A percentile compares a stretch with the other conserved stretches of the same genome.
Evolutionary conservation across 345 rosid species (phyloP).

Genomic region (Combretum micranthum): DNA sequence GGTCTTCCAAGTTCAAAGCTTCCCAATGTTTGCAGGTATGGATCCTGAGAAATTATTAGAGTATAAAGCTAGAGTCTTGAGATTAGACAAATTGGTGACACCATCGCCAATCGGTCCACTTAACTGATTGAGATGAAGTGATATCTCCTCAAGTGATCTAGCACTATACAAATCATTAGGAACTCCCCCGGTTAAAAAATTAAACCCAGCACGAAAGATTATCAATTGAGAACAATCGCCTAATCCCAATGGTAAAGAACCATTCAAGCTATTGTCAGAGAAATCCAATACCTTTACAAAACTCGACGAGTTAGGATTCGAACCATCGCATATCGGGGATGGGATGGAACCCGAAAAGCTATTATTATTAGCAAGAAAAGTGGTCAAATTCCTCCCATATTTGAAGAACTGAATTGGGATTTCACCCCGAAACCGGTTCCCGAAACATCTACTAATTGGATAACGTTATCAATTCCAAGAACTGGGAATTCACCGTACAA

Average conservation of each 20-base stretch:
- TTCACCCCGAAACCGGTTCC: conserved; percentile 53
- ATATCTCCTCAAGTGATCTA: conserved; percentile 36
- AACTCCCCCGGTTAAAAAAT: conserved; percentile 53
- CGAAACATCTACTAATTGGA: conserved; percentile 56
- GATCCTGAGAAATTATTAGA: conserved; percentile 52
- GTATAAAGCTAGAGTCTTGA: conserved; percentile 59
- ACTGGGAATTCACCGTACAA: conserved; percentile 50
- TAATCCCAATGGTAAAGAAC: conserved; percentile 44
- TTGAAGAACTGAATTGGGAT: conserved; percentile 35
- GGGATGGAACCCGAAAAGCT: conserved; percentile 62
- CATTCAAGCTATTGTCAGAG: conserved; percentile 52
- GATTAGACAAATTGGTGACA: conserved; percentile 36
- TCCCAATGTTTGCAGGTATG: conserved; percentile 54
- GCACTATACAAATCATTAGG: conserved; percentile 56
- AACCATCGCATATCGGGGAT: conserved; percentile 39
- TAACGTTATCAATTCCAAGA: conserved; percentile 7
- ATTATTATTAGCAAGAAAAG: conserved; percentile 72
- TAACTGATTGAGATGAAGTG: conserved; percentile 50
- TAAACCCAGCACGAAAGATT: conserved; percentile 62
- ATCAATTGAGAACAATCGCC: conserved; percentile 49
- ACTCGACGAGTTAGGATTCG: conserved; percentile 17
- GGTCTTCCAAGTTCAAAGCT: conserved; percentile 39
- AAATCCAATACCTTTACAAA: conserved; percentile 46
- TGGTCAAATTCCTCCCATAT: conserved; percentile 41
- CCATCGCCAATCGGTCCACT: conserved; percentile 44